Evolutionary conservation across 371 early-diverging fungal genomes (phyloP), one percentile per base, ranked within the genome.

Genomic region (Mucor piriformis): DNA sequence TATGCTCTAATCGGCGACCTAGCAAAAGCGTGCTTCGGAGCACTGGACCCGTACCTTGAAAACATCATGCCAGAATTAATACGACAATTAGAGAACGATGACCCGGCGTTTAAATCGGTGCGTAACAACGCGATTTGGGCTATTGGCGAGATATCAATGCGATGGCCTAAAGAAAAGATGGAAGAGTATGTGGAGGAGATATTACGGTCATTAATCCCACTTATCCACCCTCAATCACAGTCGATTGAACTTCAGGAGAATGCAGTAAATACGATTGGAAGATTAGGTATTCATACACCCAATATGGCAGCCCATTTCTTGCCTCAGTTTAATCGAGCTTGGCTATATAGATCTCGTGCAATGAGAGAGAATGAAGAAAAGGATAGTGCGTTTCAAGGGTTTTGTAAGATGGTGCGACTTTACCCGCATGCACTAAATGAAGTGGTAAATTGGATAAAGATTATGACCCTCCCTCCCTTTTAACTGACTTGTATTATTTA

Each of bases 111-210:
- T 27, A 59, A 43, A 38, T 83, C 85, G 34, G 91, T 89, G 12
- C 86, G 90, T 69, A 98, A 95, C 72, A 98, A 98, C 69, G 97
- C 96, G 1, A 83, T 90, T 8, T 98, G 98, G 98, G 92, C 97
- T 1, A 86, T 86, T 1, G 98, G 97, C 27, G 98, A 98, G 79
- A 91, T 97, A 56, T 89, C 95, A 3, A 73, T 95, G 21, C 85
- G 92, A 71, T 86, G 83, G 55, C 77, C 71, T 6, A 55, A 74
- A 29, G 67, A 72, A 13, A 86, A 81, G 16, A 88, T 90, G 73
- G 72, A 80, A 57, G 74, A 70, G 7, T 93, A 85, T 72, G 81
- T 92, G 7, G 73, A 79, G 34, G 85, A 88, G 8, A 67, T 96
- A 33, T 68, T 95, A 23, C 81, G 86, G 64, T 80, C 86, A 8